These are phyloP conservation scores for Colletotrichum sp. DNA, from an alignment of 2,329 filamentous ascomycete species.

Conservation along the genomic window DNA sequence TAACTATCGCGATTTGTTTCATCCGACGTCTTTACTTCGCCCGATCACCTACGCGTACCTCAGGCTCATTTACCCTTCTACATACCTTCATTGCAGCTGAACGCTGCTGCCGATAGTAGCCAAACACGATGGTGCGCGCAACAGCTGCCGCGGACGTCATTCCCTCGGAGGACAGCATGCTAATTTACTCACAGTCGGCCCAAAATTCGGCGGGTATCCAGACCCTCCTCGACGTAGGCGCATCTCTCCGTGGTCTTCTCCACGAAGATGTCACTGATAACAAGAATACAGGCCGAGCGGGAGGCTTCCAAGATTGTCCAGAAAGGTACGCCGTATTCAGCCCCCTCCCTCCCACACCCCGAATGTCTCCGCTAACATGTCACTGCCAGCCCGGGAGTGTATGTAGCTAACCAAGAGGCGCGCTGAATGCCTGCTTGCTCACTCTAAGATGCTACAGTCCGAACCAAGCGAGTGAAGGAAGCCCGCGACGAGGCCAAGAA, in stretches of 20 bases:
- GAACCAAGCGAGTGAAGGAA: conserved; percentile 96
- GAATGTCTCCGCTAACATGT: neutral
- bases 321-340: conserved; percentile 69
- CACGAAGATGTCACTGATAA: neutral
- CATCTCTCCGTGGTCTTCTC: neutral
- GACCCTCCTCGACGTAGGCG: conserved; percentile 93
- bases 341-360: neutral
- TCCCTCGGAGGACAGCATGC: neutral
- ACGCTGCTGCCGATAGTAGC: neutral
- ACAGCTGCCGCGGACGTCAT: neutral
- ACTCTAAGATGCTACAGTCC: conserved; percentile 42
- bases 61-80: neutral
- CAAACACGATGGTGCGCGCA: conserved; percentile 10
- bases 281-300: conserved; percentile 77
- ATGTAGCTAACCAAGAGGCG: conserved; percentile 37
- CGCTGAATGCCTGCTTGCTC: neutral
- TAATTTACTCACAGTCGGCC: conserved; percentile 69
- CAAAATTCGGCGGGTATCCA: conserved; percentile 99
- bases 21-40: neutral
- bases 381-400: conserved; percentile 83
- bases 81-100: neutral
- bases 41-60: neutral
- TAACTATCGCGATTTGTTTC: neutral
- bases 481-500: conserved; percentile 96
- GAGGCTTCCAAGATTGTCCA: conserved; percentile 99